These are phyloP conservation scores for Tetrahymena borealis DNA, from an alignment of 73 alveolate genomes.

Conservation along the genomic window DNA sequence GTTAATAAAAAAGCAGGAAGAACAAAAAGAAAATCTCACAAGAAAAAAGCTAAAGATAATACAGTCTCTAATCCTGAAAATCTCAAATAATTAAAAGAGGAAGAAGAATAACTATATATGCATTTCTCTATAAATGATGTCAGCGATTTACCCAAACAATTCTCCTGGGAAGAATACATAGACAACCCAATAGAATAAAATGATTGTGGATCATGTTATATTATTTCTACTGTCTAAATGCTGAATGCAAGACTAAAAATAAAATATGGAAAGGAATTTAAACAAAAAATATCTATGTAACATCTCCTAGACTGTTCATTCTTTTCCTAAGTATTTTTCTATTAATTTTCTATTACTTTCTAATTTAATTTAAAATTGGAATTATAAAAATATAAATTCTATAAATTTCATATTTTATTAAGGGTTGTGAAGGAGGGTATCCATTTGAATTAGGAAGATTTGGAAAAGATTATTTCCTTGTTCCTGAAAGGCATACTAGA, in stretches of 20 bases:
- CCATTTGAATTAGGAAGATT: conserved; percentile 30
- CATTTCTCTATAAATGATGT: conserved; percentile 5
- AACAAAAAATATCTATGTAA: neutral
- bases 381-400: neutral
- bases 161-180: conserved; percentile 35
- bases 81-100: neutral
- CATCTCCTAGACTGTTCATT: neutral
- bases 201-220: conserved; percentile 38
- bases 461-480: neutral
- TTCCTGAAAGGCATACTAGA: conserved; percentile 4
- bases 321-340: neutral
- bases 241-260: conserved; percentile 27
- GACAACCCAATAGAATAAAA: conserved; percentile 12
- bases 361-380: neutral
- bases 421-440: conserved; percentile 46
- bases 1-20: conserved; percentile 34
- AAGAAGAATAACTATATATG: neutral
- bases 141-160: conserved; percentile 28
- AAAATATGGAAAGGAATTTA: neutral
- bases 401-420: neutral
- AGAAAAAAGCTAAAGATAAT: neutral
- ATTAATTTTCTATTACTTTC: neutral
- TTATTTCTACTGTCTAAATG: conserved; percentile 34
- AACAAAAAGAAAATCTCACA: neutral
- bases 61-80: neutral